phyloP scores from a whole-genome alignment of 2,329 filamentous ascomycete species.

The Penicillium sumatraense region DNA sequence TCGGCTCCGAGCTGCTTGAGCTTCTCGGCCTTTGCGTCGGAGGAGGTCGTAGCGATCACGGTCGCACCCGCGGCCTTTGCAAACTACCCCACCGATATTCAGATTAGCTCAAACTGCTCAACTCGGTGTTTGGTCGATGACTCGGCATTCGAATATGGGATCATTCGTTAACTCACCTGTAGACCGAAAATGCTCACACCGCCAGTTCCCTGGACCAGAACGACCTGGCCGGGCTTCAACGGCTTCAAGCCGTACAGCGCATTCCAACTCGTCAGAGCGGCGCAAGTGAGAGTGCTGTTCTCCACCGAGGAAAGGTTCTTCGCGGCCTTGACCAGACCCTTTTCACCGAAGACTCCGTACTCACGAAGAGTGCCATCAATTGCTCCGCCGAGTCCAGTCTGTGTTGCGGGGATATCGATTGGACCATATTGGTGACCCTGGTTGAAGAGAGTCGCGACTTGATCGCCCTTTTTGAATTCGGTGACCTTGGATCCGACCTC shows the following conservation, averaged over 20 bases:
- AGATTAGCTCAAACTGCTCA: not conserved
- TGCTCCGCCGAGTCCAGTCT: constrained; percentile 68
- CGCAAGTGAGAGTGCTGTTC: constrained; percentile 63
- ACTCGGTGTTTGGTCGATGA: not conserved
- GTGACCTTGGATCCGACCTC: constrained; percentile 60
- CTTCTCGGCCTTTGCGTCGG: constrained; percentile 57
- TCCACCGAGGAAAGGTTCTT: constrained; percentile 58
- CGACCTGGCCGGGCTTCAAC: constrained; percentile 59
- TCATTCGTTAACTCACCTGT: constrained; percentile 43
- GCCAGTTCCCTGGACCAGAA: constrained; percentile 65
- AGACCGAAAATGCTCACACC: constrained; percentile 63
- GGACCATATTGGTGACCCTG: constrained; percentile 59
- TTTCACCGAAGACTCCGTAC: constrained; percentile 70
- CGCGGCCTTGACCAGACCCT: constrained; percentile 68
- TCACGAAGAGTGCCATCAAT: constrained; percentile 71
- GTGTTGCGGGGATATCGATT: constrained; percentile 42
- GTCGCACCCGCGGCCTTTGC: constrained; percentile 57
- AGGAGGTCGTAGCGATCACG: constrained; percentile 65
- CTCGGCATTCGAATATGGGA: not conserved
- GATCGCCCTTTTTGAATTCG: constrained; percentile 62
- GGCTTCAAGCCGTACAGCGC: constrained; percentile 62
- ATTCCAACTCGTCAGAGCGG: constrained; percentile 69
- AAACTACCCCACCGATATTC: constrained; percentile 36
- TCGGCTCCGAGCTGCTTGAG: constrained; percentile 62
- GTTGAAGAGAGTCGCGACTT: constrained; percentile 63